A percentile compares a stretch with the other conserved stretches of the same genome.
phyloP scores from a whole-genome alignment of 2,329 filamentous ascomycete species.

The Stagonosporopsis vannaccii region DNA sequence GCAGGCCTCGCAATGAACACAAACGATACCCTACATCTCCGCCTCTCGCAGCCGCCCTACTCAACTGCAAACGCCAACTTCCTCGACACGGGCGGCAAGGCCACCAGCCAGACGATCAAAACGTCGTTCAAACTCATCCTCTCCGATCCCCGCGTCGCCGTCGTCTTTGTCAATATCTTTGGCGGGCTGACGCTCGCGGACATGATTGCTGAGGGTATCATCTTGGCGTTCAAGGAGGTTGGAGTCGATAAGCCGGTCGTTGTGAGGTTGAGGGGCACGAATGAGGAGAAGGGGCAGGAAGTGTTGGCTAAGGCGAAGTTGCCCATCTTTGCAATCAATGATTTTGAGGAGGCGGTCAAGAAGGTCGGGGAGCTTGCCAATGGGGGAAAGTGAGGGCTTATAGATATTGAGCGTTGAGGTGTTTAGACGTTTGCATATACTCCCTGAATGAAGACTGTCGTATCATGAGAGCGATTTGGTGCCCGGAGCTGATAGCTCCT shows the following conservation, averaged over 20 bases:
- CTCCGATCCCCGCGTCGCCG: conserved; percentile 73
- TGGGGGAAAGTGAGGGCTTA: conserved; percentile 10
- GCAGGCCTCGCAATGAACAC: conserved; percentile 93
- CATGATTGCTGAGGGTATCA: conserved; percentile 80
- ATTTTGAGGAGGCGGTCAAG: conserved; percentile 71
- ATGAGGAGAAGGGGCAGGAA: conserved; percentile 72
- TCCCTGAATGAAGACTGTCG: not conserved
- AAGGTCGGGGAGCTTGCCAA: conserved; percentile 44
- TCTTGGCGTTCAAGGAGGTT: conserved; percentile 75
- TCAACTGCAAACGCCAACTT: conserved; percentile 78
- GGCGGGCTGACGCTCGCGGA: conserved; percentile 75
- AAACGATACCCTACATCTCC: conserved; percentile 75
- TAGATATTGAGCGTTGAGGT: not conserved
- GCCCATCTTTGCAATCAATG: conserved; percentile 73
- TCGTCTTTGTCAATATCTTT: conserved; percentile 76
- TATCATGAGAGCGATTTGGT: not conserved
- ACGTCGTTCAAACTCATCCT: conserved; percentile 78
- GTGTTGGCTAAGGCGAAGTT: conserved; percentile 74
- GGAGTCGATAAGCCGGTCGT: conserved; percentile 71
- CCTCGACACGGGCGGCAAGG: conserved; percentile 88
- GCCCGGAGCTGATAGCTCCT: not conserved
- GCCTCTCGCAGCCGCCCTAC: conserved; percentile 59
- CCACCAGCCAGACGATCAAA: conserved; percentile 81
- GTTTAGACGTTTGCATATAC: not conserved
- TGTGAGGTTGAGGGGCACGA: conserved; percentile 78